phyloP scores from a whole-genome alignment of 2,329 filamentous ascomycete genomes.

The Diplodia scrobiculata region DNA sequence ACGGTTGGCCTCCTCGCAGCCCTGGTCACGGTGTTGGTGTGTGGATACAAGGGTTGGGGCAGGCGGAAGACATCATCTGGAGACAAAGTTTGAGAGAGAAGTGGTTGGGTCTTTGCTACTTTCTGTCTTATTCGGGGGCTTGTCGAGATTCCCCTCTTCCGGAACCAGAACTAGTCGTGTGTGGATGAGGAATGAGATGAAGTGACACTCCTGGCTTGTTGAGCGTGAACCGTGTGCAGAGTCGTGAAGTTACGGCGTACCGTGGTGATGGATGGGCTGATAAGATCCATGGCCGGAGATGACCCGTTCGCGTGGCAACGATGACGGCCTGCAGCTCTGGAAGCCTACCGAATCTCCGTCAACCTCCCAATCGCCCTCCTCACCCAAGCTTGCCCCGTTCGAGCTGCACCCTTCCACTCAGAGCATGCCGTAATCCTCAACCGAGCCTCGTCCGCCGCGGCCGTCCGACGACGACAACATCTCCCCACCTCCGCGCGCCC shows the following conservation, averaged over 20 bases:
- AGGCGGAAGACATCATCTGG: not conserved
- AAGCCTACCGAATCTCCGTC: conserved; percentile 15
- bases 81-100: not conserved
- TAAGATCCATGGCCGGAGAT: conserved; percentile 17
- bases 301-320: conserved; percentile 18
- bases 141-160: not conserved
- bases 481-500: not conserved
- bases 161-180: too few species aligned
- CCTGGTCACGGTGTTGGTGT: not conserved
- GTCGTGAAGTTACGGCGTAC: too few species aligned
- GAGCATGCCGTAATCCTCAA: not conserved
- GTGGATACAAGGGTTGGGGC: not conserved
- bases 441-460: too few species aligned
- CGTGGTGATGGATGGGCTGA: not conserved
- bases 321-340: conserved; percentile 22
- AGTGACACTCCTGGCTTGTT: too few species aligned
- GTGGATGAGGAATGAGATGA: too few species aligned
- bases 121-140: too few species aligned
- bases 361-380: not conserved
- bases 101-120: too few species aligned
- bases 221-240: too few species aligned
- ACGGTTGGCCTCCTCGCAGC: not conserved
- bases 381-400: not conserved
- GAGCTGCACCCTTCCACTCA: not conserved
- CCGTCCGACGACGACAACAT: not conserved